These are phyloP conservation scores for Aspergillaceae sp. DNA, from an alignment of 2,329 filamentous ascomycete species.

Conservation along the genomic window DNA sequence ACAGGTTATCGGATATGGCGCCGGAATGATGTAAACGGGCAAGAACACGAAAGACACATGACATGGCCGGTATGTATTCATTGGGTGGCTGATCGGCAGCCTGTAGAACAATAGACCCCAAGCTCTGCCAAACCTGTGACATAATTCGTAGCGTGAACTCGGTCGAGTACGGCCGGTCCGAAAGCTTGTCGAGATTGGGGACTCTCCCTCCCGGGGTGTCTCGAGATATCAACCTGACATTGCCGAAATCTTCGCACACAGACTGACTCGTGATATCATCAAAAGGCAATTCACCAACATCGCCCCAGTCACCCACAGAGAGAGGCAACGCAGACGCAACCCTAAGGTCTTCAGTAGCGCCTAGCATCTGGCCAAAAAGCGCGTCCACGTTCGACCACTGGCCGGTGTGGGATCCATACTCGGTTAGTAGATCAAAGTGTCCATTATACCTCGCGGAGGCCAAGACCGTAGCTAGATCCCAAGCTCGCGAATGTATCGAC, in stretches of 20 bases:
- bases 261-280: constrained; percentile 9
- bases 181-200: constrained; percentile 14
- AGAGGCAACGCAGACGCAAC: constrained; percentile 12
- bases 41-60: constrained; percentile 36
- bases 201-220: background rate
- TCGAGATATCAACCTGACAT: background rate
- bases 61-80: constrained; percentile 34
- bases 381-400: constrained; percentile 35
- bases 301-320: constrained; percentile 23
- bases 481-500: constrained; percentile 15
- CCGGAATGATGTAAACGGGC: constrained; percentile 39
- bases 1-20: constrained; percentile 36
- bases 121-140: constrained; percentile 31
- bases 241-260: background rate
- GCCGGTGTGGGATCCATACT: constrained; percentile 22
- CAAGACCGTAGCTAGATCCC: constrained; percentile 25
- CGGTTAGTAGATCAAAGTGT: constrained; percentile 30
- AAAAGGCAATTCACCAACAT: constrained; percentile 15
- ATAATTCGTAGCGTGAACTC: constrained; percentile 19
- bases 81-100: constrained; percentile 29
- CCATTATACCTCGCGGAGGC: constrained; percentile 19
- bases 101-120: constrained; percentile 34
- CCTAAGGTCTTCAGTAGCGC: constrained; percentile 23
- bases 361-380: constrained; percentile 32
- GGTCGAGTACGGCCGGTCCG: constrained; percentile 16